Conservation (phyloP, 116 monocot species). For the Dioscorea cayenensis region DNA sequence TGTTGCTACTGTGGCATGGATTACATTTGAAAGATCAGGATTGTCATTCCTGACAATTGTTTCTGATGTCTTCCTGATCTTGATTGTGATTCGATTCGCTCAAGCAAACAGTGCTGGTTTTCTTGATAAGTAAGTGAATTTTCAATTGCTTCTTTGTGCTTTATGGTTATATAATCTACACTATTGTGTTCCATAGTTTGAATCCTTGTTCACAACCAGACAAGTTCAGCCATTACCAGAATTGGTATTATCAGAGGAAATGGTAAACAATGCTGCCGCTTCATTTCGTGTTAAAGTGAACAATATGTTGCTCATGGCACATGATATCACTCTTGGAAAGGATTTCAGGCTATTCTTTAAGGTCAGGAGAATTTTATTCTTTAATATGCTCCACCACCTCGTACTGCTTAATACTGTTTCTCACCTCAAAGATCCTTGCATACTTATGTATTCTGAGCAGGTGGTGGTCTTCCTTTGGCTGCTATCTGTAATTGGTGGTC, state of each 20-base stretch:
- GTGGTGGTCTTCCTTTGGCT: constrained; percentile 78
- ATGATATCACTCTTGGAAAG: constrained; percentile 92
- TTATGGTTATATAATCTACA: not conserved
- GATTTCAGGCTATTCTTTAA: constrained; percentile 84
- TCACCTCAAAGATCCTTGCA: not conserved
- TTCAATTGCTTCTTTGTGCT: not conserved
- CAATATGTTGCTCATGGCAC: constrained; percentile 83
- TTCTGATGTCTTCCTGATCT: constrained; percentile 73
- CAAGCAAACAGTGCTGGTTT: constrained; percentile 54
- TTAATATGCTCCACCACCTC: not conserved
- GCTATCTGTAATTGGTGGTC: constrained; percentile 73
- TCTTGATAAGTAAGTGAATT: constrained; percentile 54
- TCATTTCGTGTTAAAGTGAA: constrained; percentile 87
- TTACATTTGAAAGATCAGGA: constrained; percentile 71
- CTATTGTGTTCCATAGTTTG: no score
- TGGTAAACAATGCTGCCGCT: constrained; percentile 87
- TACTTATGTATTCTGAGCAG: constrained; percentile 22
- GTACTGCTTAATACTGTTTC: not conserved
- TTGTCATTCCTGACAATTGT: constrained; percentile 66
- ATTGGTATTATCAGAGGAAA: constrained; percentile 90
- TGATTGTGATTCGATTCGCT: constrained; percentile 67
- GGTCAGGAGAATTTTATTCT: constrained; percentile 24
- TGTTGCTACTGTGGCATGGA: constrained; percentile 70
- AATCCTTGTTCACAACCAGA: constrained; percentile 21
- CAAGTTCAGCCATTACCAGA: constrained; percentile 81